phyloP scores from a whole-genome alignment of 192 early-diverging fungal genomes.

The Coemansia sp. region DNA sequence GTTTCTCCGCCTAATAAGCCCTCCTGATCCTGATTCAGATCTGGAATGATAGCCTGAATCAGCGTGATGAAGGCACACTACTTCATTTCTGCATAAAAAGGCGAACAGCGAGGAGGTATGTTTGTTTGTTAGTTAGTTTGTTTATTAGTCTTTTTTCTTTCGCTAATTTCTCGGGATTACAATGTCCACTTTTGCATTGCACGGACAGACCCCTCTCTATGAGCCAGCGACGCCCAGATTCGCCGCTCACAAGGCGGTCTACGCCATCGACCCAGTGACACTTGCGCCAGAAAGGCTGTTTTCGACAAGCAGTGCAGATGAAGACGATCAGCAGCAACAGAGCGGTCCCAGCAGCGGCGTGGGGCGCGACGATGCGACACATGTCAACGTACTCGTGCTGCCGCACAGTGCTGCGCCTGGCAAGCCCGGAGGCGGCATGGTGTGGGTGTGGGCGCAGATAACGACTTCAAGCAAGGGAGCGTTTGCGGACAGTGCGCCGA shows the following conservation, averaged over 20 bases:
- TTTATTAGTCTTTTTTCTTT: neutral
- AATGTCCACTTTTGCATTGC: neutral
- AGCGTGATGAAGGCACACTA: no score
- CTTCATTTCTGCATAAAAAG: no score
- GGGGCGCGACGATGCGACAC: conserved; percentile 27
- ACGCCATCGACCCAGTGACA: conserved; percentile 31
- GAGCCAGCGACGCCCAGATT: conserved; percentile 37
- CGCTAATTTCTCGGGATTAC: neutral
- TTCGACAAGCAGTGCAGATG: conserved; percentile 1
- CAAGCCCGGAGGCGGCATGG: conserved; percentile 27
- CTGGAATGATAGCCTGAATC: no score
- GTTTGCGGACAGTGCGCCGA: conserved; percentile 2
- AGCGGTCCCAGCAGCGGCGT: neutral
- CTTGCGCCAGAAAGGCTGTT: conserved; percentile 15
- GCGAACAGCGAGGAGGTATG: neutral
- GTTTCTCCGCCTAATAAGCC: conserved; percentile 2
- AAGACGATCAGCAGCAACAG: neutral
- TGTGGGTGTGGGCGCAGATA: conserved; percentile 51
- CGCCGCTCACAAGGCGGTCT: conserved; percentile 27
- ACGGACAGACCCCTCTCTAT: neutral
- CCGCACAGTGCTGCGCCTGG: conserved; percentile 9
- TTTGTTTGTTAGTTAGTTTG: neutral
- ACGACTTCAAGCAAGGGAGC: conserved; percentile 8
- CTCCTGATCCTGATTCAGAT: neutral
- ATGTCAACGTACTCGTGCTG: conserved; percentile 40